These are phyloP conservation scores for Lachancea waltii DNA, from an alignment of 805 yeast genomes.

Conservation along the genomic window DNA sequence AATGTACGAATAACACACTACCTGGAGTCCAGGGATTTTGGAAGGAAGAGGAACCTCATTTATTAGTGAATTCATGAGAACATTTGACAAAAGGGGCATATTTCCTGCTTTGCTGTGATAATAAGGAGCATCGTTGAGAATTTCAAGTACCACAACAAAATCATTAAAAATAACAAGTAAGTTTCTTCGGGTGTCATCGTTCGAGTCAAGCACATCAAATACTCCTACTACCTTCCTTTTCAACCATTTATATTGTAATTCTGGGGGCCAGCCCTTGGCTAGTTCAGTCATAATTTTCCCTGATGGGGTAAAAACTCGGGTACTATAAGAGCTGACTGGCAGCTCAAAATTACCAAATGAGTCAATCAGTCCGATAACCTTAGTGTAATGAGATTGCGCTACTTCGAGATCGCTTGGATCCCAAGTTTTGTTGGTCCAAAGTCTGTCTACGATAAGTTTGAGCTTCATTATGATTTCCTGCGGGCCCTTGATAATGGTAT, in stretches of 20 bases:
- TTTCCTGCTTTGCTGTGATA: conserved; percentile 14
- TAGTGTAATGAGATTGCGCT: conserved; percentile 39
- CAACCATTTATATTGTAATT: conserved; percentile 83
- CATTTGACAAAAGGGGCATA: conserved; percentile 63
- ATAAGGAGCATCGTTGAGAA: conserved; percentile 38
- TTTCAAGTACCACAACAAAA: conserved; percentile 56
- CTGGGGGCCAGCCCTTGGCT: conserved; percentile 82
- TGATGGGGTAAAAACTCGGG: conserved; percentile 80
- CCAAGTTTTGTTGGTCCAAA: conserved; percentile 48
- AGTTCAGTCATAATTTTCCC: conserved; percentile 82
- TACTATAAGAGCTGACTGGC: conserved; percentile 42
- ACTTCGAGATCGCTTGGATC: conserved; percentile 20
- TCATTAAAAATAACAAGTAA: conserved; percentile 79
- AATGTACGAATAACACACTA: conserved; percentile 60
- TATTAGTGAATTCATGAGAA: conserved; percentile 82
- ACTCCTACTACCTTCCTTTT: conserved; percentile 80
- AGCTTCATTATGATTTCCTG: conserved; percentile 60
- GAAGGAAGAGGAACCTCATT: conserved; percentile 71
- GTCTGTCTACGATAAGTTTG: conserved; percentile 59
- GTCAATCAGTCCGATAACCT: conserved; percentile 61
- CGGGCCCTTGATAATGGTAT: conserved; percentile 59
- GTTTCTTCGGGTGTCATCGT: conserved; percentile 36
- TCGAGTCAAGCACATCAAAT: conserved; percentile 40
- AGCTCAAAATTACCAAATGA: conserved; percentile 62
- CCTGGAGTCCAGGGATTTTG: conserved; percentile 62